Conservation (phyloP, 1,284 basidiomycete species). For the Trichosporon asahii region DNA sequence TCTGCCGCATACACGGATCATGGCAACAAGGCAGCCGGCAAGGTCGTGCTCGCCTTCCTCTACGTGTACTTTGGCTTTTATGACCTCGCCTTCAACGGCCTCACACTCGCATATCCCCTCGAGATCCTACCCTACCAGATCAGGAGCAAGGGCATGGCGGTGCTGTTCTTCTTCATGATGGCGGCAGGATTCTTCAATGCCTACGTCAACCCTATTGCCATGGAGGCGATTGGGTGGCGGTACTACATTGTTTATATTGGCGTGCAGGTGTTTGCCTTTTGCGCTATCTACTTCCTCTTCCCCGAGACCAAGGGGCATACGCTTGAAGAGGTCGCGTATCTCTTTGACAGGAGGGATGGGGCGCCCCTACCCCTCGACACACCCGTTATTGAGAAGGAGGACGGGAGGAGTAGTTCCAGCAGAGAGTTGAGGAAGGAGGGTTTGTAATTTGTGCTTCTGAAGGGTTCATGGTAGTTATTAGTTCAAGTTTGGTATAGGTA, state of each 20-base stretch:
- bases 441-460: background rate
- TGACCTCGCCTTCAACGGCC: constrained; percentile 36
- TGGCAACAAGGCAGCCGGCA: constrained; percentile 24
- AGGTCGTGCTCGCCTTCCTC: constrained; percentile 40
- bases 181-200: constrained; percentile 14
- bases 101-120: constrained; percentile 21
- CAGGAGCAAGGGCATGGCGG: constrained; percentile 14
- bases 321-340: constrained; percentile 24
- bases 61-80: constrained; percentile 52
- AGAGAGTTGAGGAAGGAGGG: background rate
- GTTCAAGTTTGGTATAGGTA: background rate
- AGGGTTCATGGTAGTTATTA: background rate
- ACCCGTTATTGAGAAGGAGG: background rate
- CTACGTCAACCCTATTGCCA: constrained; percentile 24
- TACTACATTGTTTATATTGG: constrained; percentile 35
- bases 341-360: constrained; percentile 17
- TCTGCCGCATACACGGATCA: constrained; percentile 18
- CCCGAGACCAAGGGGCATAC: constrained; percentile 29
- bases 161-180: constrained; percentile 1
- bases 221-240: constrained; percentile 27
- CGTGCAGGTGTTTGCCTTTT: constrained; percentile 17
- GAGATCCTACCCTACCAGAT: constrained; percentile 23
- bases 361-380: background rate
- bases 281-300: constrained; percentile 17
- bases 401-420: background rate